Conservation (phyloP, 2,329 filamentous ascomycete genomes). For the Alternaria ventricosa region DNA sequence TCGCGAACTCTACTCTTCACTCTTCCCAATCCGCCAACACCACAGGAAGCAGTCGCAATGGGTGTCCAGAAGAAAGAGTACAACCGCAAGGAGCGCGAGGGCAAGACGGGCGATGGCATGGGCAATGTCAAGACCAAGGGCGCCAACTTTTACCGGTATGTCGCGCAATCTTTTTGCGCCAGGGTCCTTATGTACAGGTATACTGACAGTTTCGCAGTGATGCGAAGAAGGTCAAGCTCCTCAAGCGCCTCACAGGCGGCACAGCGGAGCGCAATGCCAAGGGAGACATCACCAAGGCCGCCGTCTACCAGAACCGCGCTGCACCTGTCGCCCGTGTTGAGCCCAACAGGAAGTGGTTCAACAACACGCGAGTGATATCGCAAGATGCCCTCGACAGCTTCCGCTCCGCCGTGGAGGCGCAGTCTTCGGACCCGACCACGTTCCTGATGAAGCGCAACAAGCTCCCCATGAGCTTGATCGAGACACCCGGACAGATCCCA, state of each 20-base stretch:
- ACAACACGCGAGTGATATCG: conserved; percentile 87
- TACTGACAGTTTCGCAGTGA: conserved; percentile 53
- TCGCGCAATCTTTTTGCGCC: not conserved
- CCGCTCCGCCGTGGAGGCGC: conserved; percentile 88
- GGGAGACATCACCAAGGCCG: conserved; percentile 85
- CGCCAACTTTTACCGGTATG: conserved; percentile 87
- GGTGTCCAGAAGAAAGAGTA: conserved; percentile 92
- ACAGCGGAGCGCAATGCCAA: conserved; percentile 80
- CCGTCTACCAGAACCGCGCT: conserved; percentile 82
- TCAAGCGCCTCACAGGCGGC: conserved; percentile 91
- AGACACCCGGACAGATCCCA: conserved; percentile 74
- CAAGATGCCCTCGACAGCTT: conserved; percentile 88
- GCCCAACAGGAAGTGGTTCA: conserved; percentile 98
- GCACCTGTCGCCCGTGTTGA: conserved; percentile 85
- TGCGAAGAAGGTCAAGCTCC: conserved; percentile 80
- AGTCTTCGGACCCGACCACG: conserved; percentile 87
- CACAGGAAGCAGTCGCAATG: conserved; percentile 61
- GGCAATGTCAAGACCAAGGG: conserved; percentile 91
- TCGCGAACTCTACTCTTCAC: conserved; percentile 11
- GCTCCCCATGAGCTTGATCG: conserved; percentile 92
- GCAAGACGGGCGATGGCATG: conserved; percentile 85
- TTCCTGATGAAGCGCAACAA: conserved; percentile 98
- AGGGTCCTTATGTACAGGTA: not conserved
- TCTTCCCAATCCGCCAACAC: conserved; percentile 17
- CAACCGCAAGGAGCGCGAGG: conserved; percentile 80